Evolutionary conservation across 139 green algal genomes (phyloP).

Genomic region (Pedinophyceae sp.): DNA sequence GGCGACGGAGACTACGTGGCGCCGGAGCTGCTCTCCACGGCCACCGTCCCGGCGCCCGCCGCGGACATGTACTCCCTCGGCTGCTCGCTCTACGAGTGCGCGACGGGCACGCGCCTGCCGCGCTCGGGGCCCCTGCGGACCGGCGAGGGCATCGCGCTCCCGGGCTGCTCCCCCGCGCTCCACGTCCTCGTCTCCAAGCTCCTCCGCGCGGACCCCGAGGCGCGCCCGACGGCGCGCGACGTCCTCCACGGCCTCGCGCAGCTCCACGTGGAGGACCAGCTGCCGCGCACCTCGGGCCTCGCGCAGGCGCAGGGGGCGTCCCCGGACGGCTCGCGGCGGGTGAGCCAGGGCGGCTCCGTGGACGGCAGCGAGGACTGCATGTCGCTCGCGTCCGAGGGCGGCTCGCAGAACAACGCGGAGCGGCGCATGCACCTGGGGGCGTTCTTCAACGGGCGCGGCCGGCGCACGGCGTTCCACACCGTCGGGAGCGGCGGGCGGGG

Average conservation of each 20-base stretch:
- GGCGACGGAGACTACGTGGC: constrained; percentile 64
- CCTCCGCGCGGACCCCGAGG: constrained; percentile 8
- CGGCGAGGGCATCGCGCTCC: not conserved
- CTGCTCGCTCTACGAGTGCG: constrained; percentile 38
- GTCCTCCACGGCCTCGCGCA: constrained; percentile 3
- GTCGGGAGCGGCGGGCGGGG: too few species aligned
- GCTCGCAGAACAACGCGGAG: too few species aligned
- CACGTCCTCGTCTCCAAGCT: constrained; percentile 14
- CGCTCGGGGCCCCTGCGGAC: not conserved
- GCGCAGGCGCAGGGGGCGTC: too few species aligned
- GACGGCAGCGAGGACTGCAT: too few species aligned
- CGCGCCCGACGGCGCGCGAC: constrained; percentile 12
- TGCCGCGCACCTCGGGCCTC: not conserved
- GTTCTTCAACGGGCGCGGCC: too few species aligned
- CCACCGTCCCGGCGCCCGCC: constrained; percentile 18
- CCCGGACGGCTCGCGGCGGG: too few species aligned
- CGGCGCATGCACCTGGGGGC: too few species aligned
- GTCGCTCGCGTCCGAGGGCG: too few species aligned
- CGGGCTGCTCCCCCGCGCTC: constrained; percentile 7
- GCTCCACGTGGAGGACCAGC: not conserved
- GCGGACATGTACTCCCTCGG: constrained; percentile 46
- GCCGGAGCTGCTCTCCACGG: constrained; percentile 41
- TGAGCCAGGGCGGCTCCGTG: too few species aligned
- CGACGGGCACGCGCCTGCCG: constrained; percentile 22
- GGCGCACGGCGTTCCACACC: too few species aligned